These are phyloP conservation scores for Pulveroboletus sp. DNA, from an alignment of 768 basidiomycete genomes.

Conservation along the genomic window DNA sequence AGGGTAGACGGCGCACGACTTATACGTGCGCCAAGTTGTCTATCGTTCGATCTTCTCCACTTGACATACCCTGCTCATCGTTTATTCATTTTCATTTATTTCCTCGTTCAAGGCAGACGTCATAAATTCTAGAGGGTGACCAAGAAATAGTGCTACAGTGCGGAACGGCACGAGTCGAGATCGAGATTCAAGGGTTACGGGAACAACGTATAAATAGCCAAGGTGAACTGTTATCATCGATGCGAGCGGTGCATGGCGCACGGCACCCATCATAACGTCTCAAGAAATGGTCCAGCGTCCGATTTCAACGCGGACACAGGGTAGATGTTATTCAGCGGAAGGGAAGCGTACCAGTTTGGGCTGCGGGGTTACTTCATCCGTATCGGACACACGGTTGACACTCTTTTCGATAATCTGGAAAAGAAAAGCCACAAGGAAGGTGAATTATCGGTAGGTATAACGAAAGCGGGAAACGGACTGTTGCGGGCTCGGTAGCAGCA, in stretches of 20 bases:
- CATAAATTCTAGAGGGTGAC: slow-evolving; percentile 14
- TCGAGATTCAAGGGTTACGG: background rate
- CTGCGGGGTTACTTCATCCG: background rate
- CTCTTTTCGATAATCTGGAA: slow-evolving; percentile 7
- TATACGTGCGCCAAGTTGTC: background rate
- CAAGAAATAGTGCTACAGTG: background rate
- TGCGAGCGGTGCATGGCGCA: background rate
- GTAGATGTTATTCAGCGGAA: slow-evolving; percentile 33
- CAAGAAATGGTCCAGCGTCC: background rate
- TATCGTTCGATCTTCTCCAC: slow-evolving; percentile 8
- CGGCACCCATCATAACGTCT: background rate
- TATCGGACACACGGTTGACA: background rate
- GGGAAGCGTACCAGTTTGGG: slow-evolving; percentile 34
- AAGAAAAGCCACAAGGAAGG: background rate
- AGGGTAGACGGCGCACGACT: slow-evolving; percentile 1
- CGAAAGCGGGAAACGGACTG: slow-evolving; percentile 21
- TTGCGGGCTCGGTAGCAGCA: background rate
- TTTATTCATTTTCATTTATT: slow-evolving; percentile 18
- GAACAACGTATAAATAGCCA: background rate
- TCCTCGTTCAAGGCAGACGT: slow-evolving; percentile 1
- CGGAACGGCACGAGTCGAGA: background rate
- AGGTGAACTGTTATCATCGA: background rate
- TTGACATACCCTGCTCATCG: slow-evolving; percentile 22
- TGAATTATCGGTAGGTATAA: background rate
- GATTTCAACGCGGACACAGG: slow-evolving; percentile 3